Evolutionary conservation across 1,139 yeast genomes (phyloP).

Genomic region (Suhomyces anneliseae): DNA sequence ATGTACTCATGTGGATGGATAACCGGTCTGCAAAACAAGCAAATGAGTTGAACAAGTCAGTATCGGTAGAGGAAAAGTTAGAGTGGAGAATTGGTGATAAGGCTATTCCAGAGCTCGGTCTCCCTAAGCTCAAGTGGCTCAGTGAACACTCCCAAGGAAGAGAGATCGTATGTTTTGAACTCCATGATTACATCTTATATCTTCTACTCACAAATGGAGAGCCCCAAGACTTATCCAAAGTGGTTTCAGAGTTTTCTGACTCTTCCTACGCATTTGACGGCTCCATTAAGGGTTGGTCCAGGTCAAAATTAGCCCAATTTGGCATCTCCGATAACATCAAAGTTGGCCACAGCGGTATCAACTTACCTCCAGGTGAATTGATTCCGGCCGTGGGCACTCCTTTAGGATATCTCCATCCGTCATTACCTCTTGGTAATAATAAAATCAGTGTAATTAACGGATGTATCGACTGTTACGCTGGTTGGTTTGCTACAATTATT

Average conservation of each 20-base stretch:
- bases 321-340: constrained; percentile 17
- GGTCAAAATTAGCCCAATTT: constrained; percentile 16
- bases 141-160: constrained; percentile 20
- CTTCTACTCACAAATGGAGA: constrained; percentile 32
- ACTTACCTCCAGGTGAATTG: background rate
- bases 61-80: constrained; percentile 6
- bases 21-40: constrained; percentile 40
- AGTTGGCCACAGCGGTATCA: constrained; percentile 7
- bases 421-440: constrained; percentile 1
- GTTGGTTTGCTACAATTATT: constrained; percentile 43
- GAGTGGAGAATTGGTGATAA: constrained; percentile 39
- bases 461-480: constrained; percentile 59
- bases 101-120: constrained; percentile 56
- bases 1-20: constrained; percentile 64
- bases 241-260: constrained; percentile 1
- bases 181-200: constrained; percentile 51
- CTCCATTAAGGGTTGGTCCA: constrained; percentile 56
- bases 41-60: constrained; percentile 25
- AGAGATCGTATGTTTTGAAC: constrained; percentile 45
- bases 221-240: constrained; percentile 16
- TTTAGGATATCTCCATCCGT: constrained; percentile 18
- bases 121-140: constrained; percentile 50
- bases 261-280: constrained; percentile 47
- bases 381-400: constrained; percentile 21
- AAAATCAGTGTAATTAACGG: constrained; percentile 41